These are phyloP conservation scores for Diaporthe sp. DNA, from an alignment of 2,329 filamentous ascomycete genomes.

Conservation along the genomic window DNA sequence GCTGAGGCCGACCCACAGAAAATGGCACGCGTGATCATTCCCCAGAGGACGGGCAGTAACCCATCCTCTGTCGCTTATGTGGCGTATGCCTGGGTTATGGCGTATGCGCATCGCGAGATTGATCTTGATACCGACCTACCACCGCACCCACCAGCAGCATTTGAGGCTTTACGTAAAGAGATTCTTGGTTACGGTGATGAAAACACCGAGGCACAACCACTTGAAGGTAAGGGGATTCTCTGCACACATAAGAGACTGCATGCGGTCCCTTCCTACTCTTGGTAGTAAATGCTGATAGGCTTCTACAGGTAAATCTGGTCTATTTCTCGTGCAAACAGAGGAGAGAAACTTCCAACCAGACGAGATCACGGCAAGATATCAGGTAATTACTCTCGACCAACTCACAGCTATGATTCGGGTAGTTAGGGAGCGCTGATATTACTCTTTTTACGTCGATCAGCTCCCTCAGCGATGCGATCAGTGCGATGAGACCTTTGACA, in stretches of 20 bases:
- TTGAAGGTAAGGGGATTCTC: no score
- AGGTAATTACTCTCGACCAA: not conserved
- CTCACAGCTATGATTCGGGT: not conserved
- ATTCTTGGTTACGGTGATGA: not conserved
- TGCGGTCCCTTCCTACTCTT: no score
- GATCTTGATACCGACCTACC: conserved; percentile 16
- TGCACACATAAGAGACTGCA: no score
- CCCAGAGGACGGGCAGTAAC: not conserved
- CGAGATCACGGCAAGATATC: not conserved
- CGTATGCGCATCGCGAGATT: conserved; percentile 21
- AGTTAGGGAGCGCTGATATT: not conserved
- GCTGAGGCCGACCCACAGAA: not conserved
- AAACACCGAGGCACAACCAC: not conserved
- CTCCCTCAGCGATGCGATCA: not conserved
- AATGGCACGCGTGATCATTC: not conserved
- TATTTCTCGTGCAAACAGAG: not conserved
- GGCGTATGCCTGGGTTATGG: conserved; percentile 9
- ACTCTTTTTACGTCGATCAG: not conserved
- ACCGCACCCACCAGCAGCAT: not conserved
- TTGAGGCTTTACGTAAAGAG: conserved; percentile 18
- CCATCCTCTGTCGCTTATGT: conserved; percentile 9
- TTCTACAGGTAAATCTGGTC: not conserved
- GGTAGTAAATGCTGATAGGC: no score
- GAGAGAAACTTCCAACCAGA: not conserved
- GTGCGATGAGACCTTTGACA: conserved; percentile 20